Evolutionary conservation across 129 eudicot genomes (phyloP).

Genomic region (Centella asiatica): DNA sequence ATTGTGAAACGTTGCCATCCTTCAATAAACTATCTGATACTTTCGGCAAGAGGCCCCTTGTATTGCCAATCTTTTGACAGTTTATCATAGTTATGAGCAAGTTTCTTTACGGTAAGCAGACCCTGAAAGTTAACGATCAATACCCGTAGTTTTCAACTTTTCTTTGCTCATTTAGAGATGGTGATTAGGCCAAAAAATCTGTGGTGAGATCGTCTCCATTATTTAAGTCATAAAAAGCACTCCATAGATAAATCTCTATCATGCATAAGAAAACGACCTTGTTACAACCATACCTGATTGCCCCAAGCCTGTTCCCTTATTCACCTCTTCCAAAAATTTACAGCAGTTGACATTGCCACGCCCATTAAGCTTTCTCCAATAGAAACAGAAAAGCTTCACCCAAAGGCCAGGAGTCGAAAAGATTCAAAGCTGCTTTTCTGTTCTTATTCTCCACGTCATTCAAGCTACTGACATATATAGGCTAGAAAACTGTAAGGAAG

Average conservation of each 20-base stretch:
- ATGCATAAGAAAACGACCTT: conserved; percentile 84
- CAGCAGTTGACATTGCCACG: conserved; percentile 53
- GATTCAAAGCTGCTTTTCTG: conserved; percentile 48
- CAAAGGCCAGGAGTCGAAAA: conserved; percentile 72
- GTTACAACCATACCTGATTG: conserved; percentile 53
- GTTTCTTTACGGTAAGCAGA: conserved; percentile 75
- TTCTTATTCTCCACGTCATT: conserved; percentile 46
- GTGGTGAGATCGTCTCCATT: conserved; percentile 90
- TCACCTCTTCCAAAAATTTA: conserved; percentile 49
- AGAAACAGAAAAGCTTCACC: conserved; percentile 85
- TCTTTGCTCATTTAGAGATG: conserved; percentile 84
- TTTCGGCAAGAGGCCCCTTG: conserved; percentile 65
- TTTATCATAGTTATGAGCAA: conserved; percentile 83
- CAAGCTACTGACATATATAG: too few relatives aligned
- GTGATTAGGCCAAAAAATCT: conserved; percentile 71
- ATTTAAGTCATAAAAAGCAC: conserved; percentile 80
- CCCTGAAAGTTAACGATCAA: conserved; percentile 77
- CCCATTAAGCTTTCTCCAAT: conserved; percentile 85
- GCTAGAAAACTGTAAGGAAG: too few relatives aligned
- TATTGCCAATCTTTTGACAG: conserved; percentile 81
- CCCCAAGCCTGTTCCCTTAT: conserved; percentile 62
- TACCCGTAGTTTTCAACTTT: conserved; percentile 54
- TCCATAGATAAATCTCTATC: conserved; percentile 58
- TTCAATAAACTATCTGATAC: conserved; percentile 55
- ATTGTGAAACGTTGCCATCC: conserved; percentile 32